phyloP scores from a whole-genome alignment of 2,329 filamentous ascomycete genomes.

The Beauveria rudraprayagi region DNA sequence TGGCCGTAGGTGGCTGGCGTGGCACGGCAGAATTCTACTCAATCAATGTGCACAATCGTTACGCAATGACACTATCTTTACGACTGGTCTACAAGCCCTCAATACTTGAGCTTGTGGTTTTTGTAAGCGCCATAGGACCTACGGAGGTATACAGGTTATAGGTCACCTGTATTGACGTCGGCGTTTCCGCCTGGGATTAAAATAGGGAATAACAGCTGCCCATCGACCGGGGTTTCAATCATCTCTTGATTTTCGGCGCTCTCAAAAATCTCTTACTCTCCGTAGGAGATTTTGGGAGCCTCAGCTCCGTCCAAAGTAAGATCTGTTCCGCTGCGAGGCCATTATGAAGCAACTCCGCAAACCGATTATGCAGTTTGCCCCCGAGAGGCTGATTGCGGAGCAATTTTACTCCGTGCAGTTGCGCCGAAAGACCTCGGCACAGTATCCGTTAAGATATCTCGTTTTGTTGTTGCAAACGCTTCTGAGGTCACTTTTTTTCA shows the following conservation, averaged over 20 bases:
- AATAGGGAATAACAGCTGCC: neutral
- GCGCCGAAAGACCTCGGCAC: neutral
- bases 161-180: neutral
- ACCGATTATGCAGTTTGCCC: neutral
- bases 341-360: conserved; percentile 1
- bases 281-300: neutral
- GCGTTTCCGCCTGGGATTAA: neutral
- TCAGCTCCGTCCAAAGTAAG: neutral
- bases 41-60: too few relatives aligned
- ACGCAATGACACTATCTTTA: too few relatives aligned
- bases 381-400: neutral
- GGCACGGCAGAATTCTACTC: too few relatives aligned
- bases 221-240: neutral
- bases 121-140: too few relatives aligned
- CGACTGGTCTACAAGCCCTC: too few relatives aligned
- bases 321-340: neutral
- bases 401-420: neutral
- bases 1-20: neutral
- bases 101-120: too few relatives aligned
- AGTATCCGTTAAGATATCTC: neutral
- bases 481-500: neutral
- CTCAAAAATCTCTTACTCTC: neutral
- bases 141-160: too few relatives aligned
- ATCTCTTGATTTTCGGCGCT: neutral
- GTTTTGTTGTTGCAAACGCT: neutral